Evolutionary conservation across 768 basidiomycete genomes (phyloP), one percentile per base, ranked within the genome.

Genomic region (Boletellus ananas): DNA sequence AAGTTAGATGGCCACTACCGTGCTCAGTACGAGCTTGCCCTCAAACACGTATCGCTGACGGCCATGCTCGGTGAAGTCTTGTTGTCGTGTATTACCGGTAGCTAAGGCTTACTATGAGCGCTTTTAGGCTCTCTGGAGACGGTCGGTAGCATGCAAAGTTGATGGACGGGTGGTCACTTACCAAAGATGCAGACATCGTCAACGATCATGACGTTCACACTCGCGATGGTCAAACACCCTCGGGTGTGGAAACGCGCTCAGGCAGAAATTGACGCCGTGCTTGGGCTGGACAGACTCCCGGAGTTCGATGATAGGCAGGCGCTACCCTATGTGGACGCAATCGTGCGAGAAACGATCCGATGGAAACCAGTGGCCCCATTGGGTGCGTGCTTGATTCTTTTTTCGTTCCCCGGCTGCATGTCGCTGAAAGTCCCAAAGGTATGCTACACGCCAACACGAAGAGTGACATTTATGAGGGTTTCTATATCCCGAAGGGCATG

Each of bases 401-500:
- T 10, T 7, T 37, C 7, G n/a, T 37, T 18, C 17, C 8, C 17
- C 3, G 10, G 11, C 3, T 10, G 1, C 6, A 16, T 10, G 9
- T 10, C n/a, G 3, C 3, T 1, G 1, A 34, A 21, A 10, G 1
- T 64, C 16, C 12, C 14, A 9, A 47, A 47, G 37, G 27, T 12
- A 6, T 47, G 13, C 59, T 64, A 2, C 69, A 70, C 40, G 43
- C 53, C 11, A 18, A 52, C 1, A 72, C 70, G 0, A 52, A 61
- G 31, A 70, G 71, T 45, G 74, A 76, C 36, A 49, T 66, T 17
- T 76, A 76, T 51, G 58, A 67, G 20, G 70, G 73, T 12, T 78
- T 75, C 50, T 62, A 77, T 9, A 83, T 83, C 34, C 81, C 81
- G 1, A 69, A 70, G 47, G 80, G 80, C 37, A 50, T 17, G 52